Evolutionary conservation across 208 protist genomes (phyloP).

Genomic region (Trypanosoma mega): DNA sequence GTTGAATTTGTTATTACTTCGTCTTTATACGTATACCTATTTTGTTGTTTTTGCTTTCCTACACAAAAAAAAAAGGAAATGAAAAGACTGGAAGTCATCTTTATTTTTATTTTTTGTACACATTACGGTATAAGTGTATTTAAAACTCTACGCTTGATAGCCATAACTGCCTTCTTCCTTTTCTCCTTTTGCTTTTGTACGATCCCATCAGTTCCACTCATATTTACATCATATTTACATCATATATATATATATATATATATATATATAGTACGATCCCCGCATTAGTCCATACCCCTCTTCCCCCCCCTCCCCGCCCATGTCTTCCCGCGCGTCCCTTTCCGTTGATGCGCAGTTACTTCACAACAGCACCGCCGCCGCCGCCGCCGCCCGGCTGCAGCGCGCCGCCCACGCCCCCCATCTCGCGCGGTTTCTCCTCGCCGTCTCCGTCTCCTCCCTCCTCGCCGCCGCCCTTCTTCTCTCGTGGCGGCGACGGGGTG

Average conservation of each 20-base stretch:
- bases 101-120: too few relatives aligned
- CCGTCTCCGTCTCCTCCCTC: constrained; percentile 14
- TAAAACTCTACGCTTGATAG: too few relatives aligned
- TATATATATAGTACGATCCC: too few relatives aligned
- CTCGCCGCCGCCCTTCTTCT: constrained; percentile 17
- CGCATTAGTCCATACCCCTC: too few relatives aligned
- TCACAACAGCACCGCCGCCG: constrained; percentile 37
- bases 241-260: background rate
- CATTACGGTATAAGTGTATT: too few relatives aligned
- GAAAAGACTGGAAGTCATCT: too few relatives aligned
- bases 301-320: too few relatives aligned
- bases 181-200: too few relatives aligned
- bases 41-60: constrained; percentile 6
- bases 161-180: too few relatives aligned
- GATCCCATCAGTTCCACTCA: background rate
- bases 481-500: constrained; percentile 45
- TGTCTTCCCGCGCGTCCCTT: constrained; percentile 16
- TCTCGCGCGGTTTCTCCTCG: constrained; percentile 24
- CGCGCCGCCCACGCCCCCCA: constrained; percentile 16
- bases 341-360: constrained; percentile 52
- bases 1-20: too few relatives aligned
- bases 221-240: constrained; percentile 3
- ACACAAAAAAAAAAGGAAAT: too few relatives aligned
- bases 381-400: constrained; percentile 22
- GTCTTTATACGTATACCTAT: background rate